These are phyloP conservation scores for Mrakia gelida DNA, from an alignment of 768 basidiomycete species.

Conservation along the genomic window DNA sequence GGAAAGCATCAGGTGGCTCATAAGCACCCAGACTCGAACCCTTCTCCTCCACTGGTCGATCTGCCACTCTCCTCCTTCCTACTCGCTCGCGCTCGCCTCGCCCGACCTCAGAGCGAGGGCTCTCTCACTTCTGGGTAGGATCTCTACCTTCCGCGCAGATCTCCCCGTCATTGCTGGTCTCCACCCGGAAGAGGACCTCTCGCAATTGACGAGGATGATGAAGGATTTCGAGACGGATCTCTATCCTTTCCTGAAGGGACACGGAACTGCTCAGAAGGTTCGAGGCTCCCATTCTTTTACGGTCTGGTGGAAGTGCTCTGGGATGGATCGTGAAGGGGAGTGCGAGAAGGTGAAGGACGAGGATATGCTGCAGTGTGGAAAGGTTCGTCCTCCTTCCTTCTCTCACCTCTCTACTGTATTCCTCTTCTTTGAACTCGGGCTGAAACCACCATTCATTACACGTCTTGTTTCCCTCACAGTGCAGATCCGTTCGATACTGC, in stretches of 20 bases:
- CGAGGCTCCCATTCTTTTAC: background rate
- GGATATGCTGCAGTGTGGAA: background rate
- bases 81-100: too few species aligned
- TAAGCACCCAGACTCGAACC: too few species aligned
- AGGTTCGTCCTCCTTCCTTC: background rate
- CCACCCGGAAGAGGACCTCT: background rate
- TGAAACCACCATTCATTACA: background rate
- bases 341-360: background rate
- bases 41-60: too few species aligned
- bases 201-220: accelerated
- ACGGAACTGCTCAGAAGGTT: background rate
- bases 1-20: too few species aligned
- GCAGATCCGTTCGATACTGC: background rate
- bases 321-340: background rate
- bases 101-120: background rate
- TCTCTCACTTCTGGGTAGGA: background rate
- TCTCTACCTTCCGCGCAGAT: background rate
- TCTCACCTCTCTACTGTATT: background rate
- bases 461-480: background rate
- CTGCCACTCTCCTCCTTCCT: too few species aligned
- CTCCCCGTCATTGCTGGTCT: background rate
- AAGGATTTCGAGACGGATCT: background rate
- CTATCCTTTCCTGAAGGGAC: background rate
- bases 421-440: background rate
- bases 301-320: background rate